Evolutionary conservation across 2,329 filamentous ascomycete genomes (phyloP), one percentile per base, ranked within the genome.

Genomic region (Hymenoscyphus scutula): DNA sequence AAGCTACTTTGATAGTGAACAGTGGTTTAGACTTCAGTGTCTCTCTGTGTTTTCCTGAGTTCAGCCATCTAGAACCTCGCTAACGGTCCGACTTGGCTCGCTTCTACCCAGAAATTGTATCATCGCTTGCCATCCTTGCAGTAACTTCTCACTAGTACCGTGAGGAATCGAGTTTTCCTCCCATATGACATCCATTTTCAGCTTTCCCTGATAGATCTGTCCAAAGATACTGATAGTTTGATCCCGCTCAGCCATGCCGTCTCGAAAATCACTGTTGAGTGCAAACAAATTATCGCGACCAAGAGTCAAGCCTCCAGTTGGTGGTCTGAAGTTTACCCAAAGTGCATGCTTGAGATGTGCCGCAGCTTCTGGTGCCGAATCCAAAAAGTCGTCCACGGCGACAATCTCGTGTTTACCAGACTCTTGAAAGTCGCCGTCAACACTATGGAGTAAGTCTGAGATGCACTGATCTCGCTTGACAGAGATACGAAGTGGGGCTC

Each of bases 151-250:
- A 45, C 30, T 41, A 37, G 55, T 41, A 57, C 34, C 19, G 13
- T 25, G 55, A 57, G 55, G 55, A 57, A 57, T 38, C n/a, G 30
- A 57, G 1, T 57, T 41, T 15, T 37, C 23, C 41, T 57, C 55
- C 55, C 55, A 57, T 10, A 57, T 57, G n/a, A 57, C 55, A 57
- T 57, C 55, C 32, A 38, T 57, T 57, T 57, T 57, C 55, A 57
- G 34, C 34, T 41, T 57, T 57, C 55, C 55, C 11, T 37, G 55
- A 57, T 34, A 57, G 19, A 57, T 41, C 55, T 57, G 17, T 34
- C 55, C 55, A 25, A 57, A 57, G 10, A 57, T 41, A 27, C 30
- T 27, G 32, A 57, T 37, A 13, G 34, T 57, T 19, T 38, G 30
- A 57, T 57, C 34, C 19, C 55, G 29, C 55, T 57, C 55, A 57